Evolutionary conservation across 768 basidiomycete genomes (phyloP), one percentile per base, ranked within the genome.

Genomic region (Suillus discolor): DNA sequence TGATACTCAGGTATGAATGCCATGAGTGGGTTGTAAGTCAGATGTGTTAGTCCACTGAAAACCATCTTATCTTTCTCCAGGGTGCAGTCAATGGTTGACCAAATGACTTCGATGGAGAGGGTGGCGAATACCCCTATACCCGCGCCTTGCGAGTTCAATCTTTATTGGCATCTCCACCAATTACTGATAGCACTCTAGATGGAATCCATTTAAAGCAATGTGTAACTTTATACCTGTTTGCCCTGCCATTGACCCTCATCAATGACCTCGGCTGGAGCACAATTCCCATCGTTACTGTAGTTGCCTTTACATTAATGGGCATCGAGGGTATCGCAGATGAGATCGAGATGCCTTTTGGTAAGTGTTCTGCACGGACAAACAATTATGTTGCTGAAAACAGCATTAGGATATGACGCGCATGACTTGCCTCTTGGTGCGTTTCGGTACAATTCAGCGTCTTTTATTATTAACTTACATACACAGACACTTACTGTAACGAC

Each of bases 271-370:
- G 89, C 41, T 95, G 93, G 91, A 85, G 83, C 57, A 92, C 91
- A 73, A 83, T 97, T 12, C 92, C 92, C n/a, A 82, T 96, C 31
- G 88, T 94, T 23, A 94, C 93, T 25, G 86, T 92, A 16, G 90
- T 96, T 36, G 89, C 93, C 9, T 95, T 96, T 80, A 96, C 92
- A 0, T 85, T 97, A 62, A 95, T 96, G 87, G 94, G 95, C 20
- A 93, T 98, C 61, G 96, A 97, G 81, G 95, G 94, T 6, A 98
- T 97, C 69, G 96, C 96, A 0, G 91, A 96, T 66, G 89, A 94
- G 77, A 94, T 97, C 69, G 96, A 97, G 76, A 92, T 92, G 89
- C 96, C 96, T 0, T 97, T 97, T 70, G 96, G 94, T 90, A 67
- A 57, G 82, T 76, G 49, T 23, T 42, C 8, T 20, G 25, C 53